Evolutionary conservation across 2,329 filamentous ascomycete species (phyloP), one percentile per base, ranked within the genome.

Genomic region (Trichophyton mentagrophytes): DNA sequence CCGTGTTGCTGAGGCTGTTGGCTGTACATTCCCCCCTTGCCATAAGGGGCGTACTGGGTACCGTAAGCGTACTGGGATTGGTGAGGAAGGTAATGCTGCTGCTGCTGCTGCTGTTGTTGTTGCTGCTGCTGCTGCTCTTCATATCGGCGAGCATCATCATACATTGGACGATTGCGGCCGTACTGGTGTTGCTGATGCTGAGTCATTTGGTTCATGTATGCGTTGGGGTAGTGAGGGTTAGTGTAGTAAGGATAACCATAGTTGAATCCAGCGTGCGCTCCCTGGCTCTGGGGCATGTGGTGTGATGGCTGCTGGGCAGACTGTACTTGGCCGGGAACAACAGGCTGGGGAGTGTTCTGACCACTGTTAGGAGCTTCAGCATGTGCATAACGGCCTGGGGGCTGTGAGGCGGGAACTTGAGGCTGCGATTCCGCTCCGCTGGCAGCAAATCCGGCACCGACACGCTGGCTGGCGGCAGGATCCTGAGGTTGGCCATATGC

Each of bases 271-370:
- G 74, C 72, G 65, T 82, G 79, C 61, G 75, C 78, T 64, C 73
- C 75, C 65, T 83, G 80, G 15, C 71, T 72, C 61, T 78, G 78
- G 58, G 76, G 77, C 69, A 79, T 76, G 62, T 80, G 79, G 63
- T 78, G 78, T 64, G 76, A 73, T 57, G 80, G 80, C 64, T 81
- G 78, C 64, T 81, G 78, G 57, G 76, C 76, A 60, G 76, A 74
- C 65, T 82, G 81, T 62, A 82, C 79, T 62, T 81, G 80, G 59
- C 74, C 77, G 62, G 80, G 80, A 62, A 83, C 73, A 46, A 86
- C 80, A 30, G 91, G 90, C 76, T 95, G 93, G 40, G 92, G 91
- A 1, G 91, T 96, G 68, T 87, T 92, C 73, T 93, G 87, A 51
- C 90, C 92, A 71, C 90, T 96, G 77, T 87, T 90, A 69, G 90